A percentile compares a stretch with the other conserved stretches of the same genome.
Evolutionary conservation across 495 filamentous ascomycete species (phyloP).

Genomic region (Neurospora sp.): DNA sequence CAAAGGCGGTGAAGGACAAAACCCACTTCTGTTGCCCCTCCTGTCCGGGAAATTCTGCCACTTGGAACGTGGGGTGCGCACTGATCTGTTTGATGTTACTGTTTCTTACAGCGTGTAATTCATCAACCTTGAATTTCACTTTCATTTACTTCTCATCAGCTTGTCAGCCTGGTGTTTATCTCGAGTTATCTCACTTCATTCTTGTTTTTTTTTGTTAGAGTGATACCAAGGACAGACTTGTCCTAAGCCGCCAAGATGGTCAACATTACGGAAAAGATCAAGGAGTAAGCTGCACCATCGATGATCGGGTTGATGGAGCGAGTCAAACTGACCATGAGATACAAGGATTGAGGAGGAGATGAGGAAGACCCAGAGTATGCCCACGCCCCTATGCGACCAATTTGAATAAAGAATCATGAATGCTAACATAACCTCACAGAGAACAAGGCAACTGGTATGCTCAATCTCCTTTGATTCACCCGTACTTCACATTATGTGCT

Average conservation of each 20-base stretch:
- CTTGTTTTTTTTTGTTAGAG: conserved; percentile 7
- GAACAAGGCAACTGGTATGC: conserved; percentile 94
- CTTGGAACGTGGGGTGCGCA: conserved; percentile 18
- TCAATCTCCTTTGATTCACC: background rate
- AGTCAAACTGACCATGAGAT: conserved; percentile 12
- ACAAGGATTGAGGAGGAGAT: conserved; percentile 98
- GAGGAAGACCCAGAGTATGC: conserved; percentile 88
- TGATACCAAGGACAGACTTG: conserved; percentile 2
- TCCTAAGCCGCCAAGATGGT: conserved; percentile 66
- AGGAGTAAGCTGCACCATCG: conserved; percentile 55
- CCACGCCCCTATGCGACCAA: background rate
- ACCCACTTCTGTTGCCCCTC: conserved; percentile 13
- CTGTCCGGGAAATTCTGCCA: conserved; percentile 23
- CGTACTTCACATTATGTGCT: background rate
- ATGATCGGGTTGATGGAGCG: background rate
- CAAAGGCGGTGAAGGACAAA: conserved; percentile 8
- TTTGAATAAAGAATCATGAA: conserved; percentile 8
- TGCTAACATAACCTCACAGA: conserved; percentile 46
- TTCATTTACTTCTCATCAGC: background rate
- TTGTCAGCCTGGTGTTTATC: background rate
- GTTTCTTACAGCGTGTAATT: conserved; percentile 1
- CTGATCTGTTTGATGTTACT: background rate
- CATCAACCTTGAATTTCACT: background rate
- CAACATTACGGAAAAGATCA: conserved; percentile 99
- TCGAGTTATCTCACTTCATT: background rate